phyloP scores from a whole-genome alignment of 2,329 filamentous ascomycete genomes.

The Herpotrichia juniperi region DNA sequence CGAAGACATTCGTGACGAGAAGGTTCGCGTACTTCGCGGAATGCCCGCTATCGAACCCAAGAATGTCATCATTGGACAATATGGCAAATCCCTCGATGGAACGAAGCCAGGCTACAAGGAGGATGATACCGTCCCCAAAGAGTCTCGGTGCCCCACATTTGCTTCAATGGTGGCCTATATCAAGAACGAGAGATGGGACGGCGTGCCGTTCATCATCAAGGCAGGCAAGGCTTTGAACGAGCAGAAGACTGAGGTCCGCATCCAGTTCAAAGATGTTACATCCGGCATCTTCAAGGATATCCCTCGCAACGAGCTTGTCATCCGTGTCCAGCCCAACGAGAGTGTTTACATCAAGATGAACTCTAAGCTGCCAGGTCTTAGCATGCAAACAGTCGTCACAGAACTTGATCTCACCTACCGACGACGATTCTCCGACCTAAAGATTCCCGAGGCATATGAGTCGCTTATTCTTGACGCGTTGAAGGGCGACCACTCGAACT shows the following conservation, averaged over 20 bases:
- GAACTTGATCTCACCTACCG: constrained; percentile 98
- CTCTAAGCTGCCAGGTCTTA: constrained; percentile 96
- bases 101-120: constrained; percentile 98
- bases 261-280: constrained; percentile 99
- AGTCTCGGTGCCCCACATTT: constrained; percentile 97
- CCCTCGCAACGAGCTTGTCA: constrained; percentile 97
- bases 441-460: constrained; percentile 99
- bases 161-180: constrained; percentile 97
- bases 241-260: constrained; percentile 99
- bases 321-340: constrained; percentile 99
- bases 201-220: constrained; percentile 99
- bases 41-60: constrained; percentile 97
- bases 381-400: constrained; percentile 99
- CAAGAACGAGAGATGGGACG: constrained; percentile 99
- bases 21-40: constrained; percentile 91
- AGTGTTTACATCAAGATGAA: constrained; percentile 99
- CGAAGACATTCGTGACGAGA: constrained; percentile 98
- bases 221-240: constrained; percentile 98
- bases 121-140: constrained; percentile 96
- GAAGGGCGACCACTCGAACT: constrained; percentile 99
- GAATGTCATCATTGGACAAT: constrained; percentile 99
- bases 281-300: constrained; percentile 99
- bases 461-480: constrained; percentile 95
- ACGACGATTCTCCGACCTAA: constrained; percentile 96
- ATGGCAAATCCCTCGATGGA: constrained; percentile 93